Base-by-base conservation (phyloP, 73 alveolate species). In the Tetrahymena elliotti region DNA sequence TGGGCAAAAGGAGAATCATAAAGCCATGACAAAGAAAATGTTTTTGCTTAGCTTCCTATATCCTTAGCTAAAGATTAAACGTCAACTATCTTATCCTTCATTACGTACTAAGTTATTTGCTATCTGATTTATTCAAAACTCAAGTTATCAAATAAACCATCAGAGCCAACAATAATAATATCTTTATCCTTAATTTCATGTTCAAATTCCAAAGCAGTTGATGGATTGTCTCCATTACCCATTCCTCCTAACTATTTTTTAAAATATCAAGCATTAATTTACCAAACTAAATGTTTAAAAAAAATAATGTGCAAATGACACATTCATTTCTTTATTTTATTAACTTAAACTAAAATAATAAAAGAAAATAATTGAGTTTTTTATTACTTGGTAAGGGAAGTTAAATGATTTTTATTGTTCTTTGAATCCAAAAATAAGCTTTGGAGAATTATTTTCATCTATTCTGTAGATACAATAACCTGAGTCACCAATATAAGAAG, bases 81-180 rank as follows among this genome's bases (percentile, higher is more conserved):
- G 93, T 97, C 98, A 20, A 94, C 96, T 6, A 96, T 24, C 53
- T 95, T 93, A 93, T 95, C 96, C 7, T 94, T 33, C 40, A 93
- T 83, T 4, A 96, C 93, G 33, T 95, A 94, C n/a, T 68, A 36
- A 24, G 88, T 27, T n/a, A 68, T 68, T 68, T 68, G 36, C 11
- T 27, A 31, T 68, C 88, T 68, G 3, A 97, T 95, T 82, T 97
- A 40, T 20, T 95, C 96, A 53, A 96, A 97, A 84, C 84, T 96
- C 82, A 97, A 24, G 95, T 97, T 97, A 94, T 98, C 99, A 95
- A 96, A 97, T n/a, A 98, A 95, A 13, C 99, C 99, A 93, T 98
- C 99, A 33, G 98, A 93, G 10, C 97, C 99, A 35, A 98, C 93
- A 52, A 98, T 94, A 3, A 98, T 22, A 33, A 96, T 97, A 94